These are phyloP conservation scores for Avicennia marina DNA, from an alignment of 257 asterid species.

Conservation along the genomic window DNA sequence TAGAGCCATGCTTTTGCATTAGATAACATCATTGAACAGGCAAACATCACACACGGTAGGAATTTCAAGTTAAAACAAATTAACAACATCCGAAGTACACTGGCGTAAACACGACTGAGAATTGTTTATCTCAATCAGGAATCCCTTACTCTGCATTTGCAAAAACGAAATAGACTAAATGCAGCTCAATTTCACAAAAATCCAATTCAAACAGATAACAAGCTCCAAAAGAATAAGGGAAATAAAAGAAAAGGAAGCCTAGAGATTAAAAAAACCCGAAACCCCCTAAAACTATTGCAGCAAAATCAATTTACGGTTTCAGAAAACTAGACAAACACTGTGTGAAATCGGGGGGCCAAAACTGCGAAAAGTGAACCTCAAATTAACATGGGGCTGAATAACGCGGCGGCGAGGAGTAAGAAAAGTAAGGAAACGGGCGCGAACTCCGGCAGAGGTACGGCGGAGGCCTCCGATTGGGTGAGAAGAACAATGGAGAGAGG, in stretches of 20 bases:
- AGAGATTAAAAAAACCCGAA: neutral
- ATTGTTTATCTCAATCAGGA: neutral
- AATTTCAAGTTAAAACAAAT: neutral
- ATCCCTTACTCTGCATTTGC: neutral
- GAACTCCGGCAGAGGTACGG: constrained; percentile 25
- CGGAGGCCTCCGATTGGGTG: constrained; percentile 21
- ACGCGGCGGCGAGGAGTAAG: constrained; percentile 4
- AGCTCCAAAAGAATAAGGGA: no score
- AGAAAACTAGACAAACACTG: neutral
- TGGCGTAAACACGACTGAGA: neutral
- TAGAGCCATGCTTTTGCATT: no score
- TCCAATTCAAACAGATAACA: constrained; percentile 5
- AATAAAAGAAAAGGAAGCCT: neutral
- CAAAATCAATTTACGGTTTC: neutral
- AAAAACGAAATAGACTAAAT: neutral
- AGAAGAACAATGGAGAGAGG: constrained; percentile 20
- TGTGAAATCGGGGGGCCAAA: neutral
- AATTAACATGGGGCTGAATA: constrained; percentile 9
- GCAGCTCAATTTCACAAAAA: constrained; percentile 14
- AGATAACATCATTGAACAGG: neutral
- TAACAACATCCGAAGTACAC: neutral
- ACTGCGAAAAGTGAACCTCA: constrained; percentile 21
- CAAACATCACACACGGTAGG: no score
- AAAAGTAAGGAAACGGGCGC: constrained; percentile 1
- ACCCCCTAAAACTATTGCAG: neutral